phyloP scores from a whole-genome alignment of 371 early-diverging fungal species.

The Rhizopus sp. region DNA sequence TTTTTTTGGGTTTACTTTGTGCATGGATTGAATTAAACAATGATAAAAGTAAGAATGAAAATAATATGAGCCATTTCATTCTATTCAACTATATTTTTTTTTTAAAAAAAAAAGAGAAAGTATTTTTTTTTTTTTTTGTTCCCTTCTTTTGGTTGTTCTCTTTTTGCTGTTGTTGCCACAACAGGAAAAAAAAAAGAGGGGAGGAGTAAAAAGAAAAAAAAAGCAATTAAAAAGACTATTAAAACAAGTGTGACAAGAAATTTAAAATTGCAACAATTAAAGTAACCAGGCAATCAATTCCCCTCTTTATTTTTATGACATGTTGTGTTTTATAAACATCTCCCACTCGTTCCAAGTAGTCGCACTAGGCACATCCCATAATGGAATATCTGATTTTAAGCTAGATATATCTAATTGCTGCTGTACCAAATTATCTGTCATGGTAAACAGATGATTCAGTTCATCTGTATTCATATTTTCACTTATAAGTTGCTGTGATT shows the following conservation, averaged over 20 bases:
- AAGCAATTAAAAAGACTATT: constrained; percentile 2
- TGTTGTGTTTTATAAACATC: constrained; percentile 20
- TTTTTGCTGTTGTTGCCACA: not conserved
- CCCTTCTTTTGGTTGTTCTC: not conserved
- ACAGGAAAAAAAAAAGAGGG: not conserved
- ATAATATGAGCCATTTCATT: not conserved
- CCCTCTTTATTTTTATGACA: not conserved
- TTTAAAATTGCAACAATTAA: not conserved
- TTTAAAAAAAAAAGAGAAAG: not conserved
- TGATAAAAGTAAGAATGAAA: not conserved
- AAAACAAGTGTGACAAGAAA: constrained; percentile 5
- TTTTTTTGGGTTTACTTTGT: constrained; percentile 12
- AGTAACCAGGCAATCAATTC: not conserved
- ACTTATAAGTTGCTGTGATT: constrained; percentile 1
- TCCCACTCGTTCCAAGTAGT: constrained; percentile 45
- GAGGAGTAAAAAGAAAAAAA: constrained; percentile 11
- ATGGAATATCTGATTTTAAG: constrained; percentile 28
- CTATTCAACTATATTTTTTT: not conserved
- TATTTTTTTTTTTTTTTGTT: not conserved
- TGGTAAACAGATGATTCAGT: not conserved
- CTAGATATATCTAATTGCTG: constrained; percentile 26
- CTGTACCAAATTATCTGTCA: not conserved
- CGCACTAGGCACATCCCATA: constrained; percentile 39
- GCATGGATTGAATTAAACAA: not conserved
- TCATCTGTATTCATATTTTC: not conserved